Evolutionary conservation across 1,284 basidiomycete genomes (phyloP), one percentile per base, ranked within the genome.

Genomic region (Ustilago vetiveriae): DNA sequence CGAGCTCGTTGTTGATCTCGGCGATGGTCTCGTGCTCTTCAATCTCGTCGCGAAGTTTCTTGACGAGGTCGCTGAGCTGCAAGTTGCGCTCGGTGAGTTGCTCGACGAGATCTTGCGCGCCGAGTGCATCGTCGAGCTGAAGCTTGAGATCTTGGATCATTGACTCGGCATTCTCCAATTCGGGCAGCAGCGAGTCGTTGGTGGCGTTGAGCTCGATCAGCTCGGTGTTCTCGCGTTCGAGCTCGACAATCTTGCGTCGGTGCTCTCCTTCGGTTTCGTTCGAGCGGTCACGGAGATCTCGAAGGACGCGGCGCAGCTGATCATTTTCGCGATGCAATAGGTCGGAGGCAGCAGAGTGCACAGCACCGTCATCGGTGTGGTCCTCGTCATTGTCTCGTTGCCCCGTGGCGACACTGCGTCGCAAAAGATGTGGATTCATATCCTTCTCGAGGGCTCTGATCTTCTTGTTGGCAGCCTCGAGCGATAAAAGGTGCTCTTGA

Each of bases 291-390:
- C 59, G 59, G 36, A 74, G 53, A 21, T 74, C 64, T 6, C 59
- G 64, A 21, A 98, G 85, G 11, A 95, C 95, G 75, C 97, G 94
- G 82, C 96, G 97, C 48, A 98, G 84, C 9, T 95, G 85, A 76
- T 94, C 92, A 72, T 98, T 98, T 81, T 98, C 94, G 82, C 93
- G 96, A 84, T 97, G 93, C 2, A 98, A 87, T 78, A 97, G 93
- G 11, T 95, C 89, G 27, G 67, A 55, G 2, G 55, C 74, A 8
- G 68, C 51, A 23, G 73, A 74, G 13, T 53, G 36, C 16, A 37
- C 42, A 2, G 62, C 59, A 6, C 32, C 50, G 13, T 54, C 58
- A 13, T 43, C 55, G 2, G 30, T 41, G 5, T 59, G 29, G 19
- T 23, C 47, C 9, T 16, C 46, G 22, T 36, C n/a, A 16, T n/a